Conservation (phyloP, 2,329 filamentous ascomycete species). For the Calonectria hawksworthii region DNA sequence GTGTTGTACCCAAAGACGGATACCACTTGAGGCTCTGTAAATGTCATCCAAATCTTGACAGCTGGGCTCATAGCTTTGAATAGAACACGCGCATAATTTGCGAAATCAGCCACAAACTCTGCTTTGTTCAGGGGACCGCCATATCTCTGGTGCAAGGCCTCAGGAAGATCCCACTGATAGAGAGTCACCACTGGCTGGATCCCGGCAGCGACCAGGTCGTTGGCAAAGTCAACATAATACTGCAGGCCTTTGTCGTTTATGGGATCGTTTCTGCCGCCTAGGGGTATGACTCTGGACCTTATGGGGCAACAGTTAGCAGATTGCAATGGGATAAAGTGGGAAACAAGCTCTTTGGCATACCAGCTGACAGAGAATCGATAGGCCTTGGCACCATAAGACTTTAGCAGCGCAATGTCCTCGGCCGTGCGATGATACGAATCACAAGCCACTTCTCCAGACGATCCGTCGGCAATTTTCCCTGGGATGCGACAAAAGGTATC, state of each 20-base stretch:
- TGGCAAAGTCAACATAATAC: conserved; percentile 84
- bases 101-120: conserved; percentile 87
- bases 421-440: conserved; percentile 87
- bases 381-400: conserved; percentile 77
- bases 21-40: conserved; percentile 91
- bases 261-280: conserved; percentile 85
- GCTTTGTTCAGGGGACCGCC: conserved; percentile 84
- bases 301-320: background rate
- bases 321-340: too few species aligned
- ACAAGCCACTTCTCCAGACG: conserved; percentile 82
- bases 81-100: conserved; percentile 81
- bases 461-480: conserved; percentile 86
- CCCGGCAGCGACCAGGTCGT: conserved; percentile 80
- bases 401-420: conserved; percentile 84
- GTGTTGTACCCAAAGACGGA: conserved; percentile 84
- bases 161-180: conserved; percentile 90
- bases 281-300: conserved; percentile 82
- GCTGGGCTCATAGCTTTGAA: conserved; percentile 79
- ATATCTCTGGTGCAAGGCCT: conserved; percentile 83
- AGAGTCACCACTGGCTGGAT: conserved; percentile 87
- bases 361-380: conserved; percentile 91
- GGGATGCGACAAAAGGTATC: conserved; percentile 85
- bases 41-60: conserved; percentile 91
- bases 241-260: conserved; percentile 83
- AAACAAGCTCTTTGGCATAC: background rate